Evolutionary conservation across 2,329 filamentous ascomycete genomes (phyloP), one percentile per base, ranked within the genome.

Genomic region (Aschersonia sp.): DNA sequence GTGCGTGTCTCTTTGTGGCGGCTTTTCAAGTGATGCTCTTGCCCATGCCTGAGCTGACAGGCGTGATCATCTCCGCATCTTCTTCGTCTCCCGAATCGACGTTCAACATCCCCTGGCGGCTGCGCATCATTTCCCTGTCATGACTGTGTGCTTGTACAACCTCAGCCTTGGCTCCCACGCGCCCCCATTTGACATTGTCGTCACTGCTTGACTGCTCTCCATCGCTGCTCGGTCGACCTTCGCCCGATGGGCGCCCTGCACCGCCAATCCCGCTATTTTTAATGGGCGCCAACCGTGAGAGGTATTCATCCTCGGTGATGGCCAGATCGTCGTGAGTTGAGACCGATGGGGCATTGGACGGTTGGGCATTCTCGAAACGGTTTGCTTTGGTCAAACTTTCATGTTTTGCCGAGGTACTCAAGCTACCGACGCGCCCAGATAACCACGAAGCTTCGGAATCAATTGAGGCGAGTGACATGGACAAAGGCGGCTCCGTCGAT

Each of bases 361-460:
- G 56, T 20, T 56, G 44, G 45, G 51, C 50, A 9, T 52, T 54
- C 31, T 62, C 60, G 32, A 55, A 59, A 30, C 55, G 59, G 45
- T 58, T 63, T 41, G 58, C 56, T 35, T 60, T 58, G 32, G 57
- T 52, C 43, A 62, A 61, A 57, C 62, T 70, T 51, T 62, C 65
- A 32, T 70, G 57, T 59, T 78, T 63, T 59, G 71, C 61, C 48
- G 70, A 59, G 53, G 71, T 70, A 31, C 65, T 63, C 53, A 70
- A 64, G 57, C 69, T 71, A 54, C 71, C 74, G 45, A 71, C 64
- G 49, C 82, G 81, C 12, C 91, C 89, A 3, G 89, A 92, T 43
- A 98, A 80, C 92, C 92, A 98, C 0, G 89, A 96, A 4, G 78
- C 92, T 67, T 98, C 92, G 0, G 89, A 96, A 59, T 96, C 92